Evolutionary conservation across 179 eudicot genomes (phyloP), one percentile per base, ranked within the genome.

Genomic region (Heliamphora ciliata): DNA sequence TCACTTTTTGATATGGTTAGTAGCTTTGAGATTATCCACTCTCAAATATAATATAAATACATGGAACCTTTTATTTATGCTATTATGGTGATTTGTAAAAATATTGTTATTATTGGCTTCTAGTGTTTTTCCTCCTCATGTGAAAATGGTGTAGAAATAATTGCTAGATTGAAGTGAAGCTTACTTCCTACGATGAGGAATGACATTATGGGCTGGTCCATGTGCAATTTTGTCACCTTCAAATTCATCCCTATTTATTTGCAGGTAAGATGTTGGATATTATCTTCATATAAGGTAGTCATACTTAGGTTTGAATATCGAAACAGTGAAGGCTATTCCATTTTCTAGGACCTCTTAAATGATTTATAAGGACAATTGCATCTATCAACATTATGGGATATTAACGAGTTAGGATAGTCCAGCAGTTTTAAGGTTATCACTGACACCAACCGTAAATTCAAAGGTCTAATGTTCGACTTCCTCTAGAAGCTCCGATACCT

Each of bases 191-290:
- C 98, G 50, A 74, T 95, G 84, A 84, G 82, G 24, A 93, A 76
- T 77, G 97, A 94, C 66, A 76, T 89, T 79, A 89, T 95, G 91
- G 92, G 89, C 84, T 95, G 98, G 98, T 98, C 98, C 0, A 6
- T 88, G 50, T 93, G 98, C 63, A 98, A 95, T 85, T 93, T 95
- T 69, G 76, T 93, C 17, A 93, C 98, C 11, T 95, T 89, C 91
- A 93, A 78, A 90, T 92, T 90, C 84, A 84, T 91, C 77, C 97
- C 97, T 46, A 97, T 95, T 85, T 90, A 91, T 81, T 87, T 93
- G 63, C 98, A 95, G 93, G 98, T 93, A 85, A 44, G 80, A 31
- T 40, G 76, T 15, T 24, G 76, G 17, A 17, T 17, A 24, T 68
- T 67, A 8, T 51, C 17, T 79, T 15, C 40, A 4, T 46, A 14